Evolutionary conservation across 2,329 filamentous ascomycete species (phyloP), one percentile per base, ranked within the genome.

Genomic region (Trichoderma sp.): DNA sequence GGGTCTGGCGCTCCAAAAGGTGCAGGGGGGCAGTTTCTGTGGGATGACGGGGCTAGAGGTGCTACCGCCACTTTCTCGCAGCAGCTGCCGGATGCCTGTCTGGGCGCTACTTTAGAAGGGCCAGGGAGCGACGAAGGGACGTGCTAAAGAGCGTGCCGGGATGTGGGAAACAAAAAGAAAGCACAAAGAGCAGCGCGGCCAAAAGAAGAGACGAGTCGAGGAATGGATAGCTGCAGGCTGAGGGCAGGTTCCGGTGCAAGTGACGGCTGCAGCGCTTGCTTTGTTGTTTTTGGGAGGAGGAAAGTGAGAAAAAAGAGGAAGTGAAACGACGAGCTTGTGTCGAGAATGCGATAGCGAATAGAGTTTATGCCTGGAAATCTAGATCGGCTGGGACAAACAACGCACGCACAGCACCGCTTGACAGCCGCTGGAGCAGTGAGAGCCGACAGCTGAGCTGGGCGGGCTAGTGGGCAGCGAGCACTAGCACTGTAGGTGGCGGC

Each of bases 31-130:
- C 49, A 24, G 43, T 59, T 68, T 56, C 29, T 58, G 35, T 56
- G 53, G 68, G 52, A 65, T 66, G 60, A 66, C 60, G 58, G 61
- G 68, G 60, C 60, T n/a, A 58, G 31, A 53, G 35, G 49, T 65
- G 61, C 68, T 67, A 61, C 68, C 68, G 68, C 68, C 68, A 70
- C 68, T 70, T 70, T 61, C 56, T 59, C 43, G 65, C 65, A 56
- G 66, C 58, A 56, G 66, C 66, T 37, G 52, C 47, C 35, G 61
- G 52, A 68, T 53, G 65, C 58, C 66, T 55, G 57, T 40, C 35
- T 49, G 47, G 63, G 63, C 63, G 63, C 63, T 66, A 66, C 47
- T 58, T 58, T 58, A 49, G 29, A 59, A 37, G 63, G 62, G 33
- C 56, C 37, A 31, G 47, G 47, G 27, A 57, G 47, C 40, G 47